Evolutionary conservation across 371 early-diverging fungal species (phyloP).

Genomic region (Mortierella sp.): DNA sequence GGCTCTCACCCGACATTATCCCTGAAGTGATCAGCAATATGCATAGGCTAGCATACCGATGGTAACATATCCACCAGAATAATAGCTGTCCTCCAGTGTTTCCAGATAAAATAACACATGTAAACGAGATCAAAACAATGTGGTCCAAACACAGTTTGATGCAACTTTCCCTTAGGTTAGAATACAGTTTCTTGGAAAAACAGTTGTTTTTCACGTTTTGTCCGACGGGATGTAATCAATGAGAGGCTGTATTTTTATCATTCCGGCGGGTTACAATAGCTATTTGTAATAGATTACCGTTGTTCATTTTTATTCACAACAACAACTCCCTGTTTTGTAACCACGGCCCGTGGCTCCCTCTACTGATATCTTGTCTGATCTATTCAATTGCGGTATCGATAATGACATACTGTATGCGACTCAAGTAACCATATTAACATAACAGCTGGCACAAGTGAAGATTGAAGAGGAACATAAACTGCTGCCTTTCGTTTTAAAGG

Average conservation of each 20-base stretch:
- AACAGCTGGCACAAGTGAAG: no score
- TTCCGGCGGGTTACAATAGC: neutral
- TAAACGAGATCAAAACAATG: conserved; percentile 3
- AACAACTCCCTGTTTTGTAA: neutral
- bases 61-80: neutral
- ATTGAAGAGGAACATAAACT: no score
- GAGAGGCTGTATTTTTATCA: neutral
- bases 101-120: neutral
- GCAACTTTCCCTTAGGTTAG: conserved; percentile 3
- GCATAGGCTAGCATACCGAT: neutral
- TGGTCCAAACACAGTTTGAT: conserved; percentile 56
- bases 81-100: neutral
- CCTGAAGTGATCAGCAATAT: neutral
- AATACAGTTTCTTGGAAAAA: conserved; percentile 22
- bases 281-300: neutral
- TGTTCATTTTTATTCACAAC: neutral
- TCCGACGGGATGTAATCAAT: conserved; percentile 6
- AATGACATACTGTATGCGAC: no score
- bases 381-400: no score
- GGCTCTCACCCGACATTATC: neutral
- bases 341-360: no score
- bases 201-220: neutral
- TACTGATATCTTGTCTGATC: no score
- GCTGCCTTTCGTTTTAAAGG: neutral
- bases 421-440: no score